Evolutionary conservation across 108 stramenopile species (phyloP).

Genomic region (Skeletonema tropicum): DNA sequence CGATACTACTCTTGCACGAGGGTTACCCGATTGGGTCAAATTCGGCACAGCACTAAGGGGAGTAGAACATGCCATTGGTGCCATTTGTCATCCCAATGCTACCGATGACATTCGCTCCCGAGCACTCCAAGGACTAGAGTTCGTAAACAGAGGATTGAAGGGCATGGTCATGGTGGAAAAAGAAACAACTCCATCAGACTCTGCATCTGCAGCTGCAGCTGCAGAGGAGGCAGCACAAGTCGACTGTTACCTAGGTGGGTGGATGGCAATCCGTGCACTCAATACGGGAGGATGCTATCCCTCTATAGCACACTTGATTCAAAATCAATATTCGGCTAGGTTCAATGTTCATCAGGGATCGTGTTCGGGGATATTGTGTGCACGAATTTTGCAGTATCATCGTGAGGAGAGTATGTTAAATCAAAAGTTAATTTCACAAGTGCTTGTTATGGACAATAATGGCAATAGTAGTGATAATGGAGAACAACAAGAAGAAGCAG

Average conservation of each 20-base stretch:
- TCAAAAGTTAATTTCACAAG: slow-evolving; percentile 27
- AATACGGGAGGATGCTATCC: slow-evolving; percentile 42
- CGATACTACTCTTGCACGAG: slow-evolving; percentile 22
- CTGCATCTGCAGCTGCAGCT: too few relatives aligned
- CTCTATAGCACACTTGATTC: slow-evolving; percentile 33
- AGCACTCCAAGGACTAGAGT: slow-evolving; percentile 15
- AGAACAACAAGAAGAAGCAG: too few relatives aligned
- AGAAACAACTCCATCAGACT: too few relatives aligned
- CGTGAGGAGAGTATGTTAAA: slow-evolving; percentile 5
- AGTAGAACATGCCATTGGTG: slow-evolving; percentile 40
- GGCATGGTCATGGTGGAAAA: slow-evolving; percentile 1
- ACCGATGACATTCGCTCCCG: slow-evolving; percentile 18
- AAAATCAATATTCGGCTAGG: slow-evolving; percentile 48
- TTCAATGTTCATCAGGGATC: slow-evolving; percentile 44
- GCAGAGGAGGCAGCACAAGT: slow-evolving; percentile 1
- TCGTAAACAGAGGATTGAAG: slow-evolving; percentile 6
- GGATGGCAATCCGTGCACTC: slow-evolving; percentile 30
- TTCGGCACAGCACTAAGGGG: slow-evolving; percentile 34
- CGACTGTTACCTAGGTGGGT: slow-evolving; percentile 29
- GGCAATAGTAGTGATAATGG: neutral
- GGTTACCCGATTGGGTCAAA: slow-evolving; percentile 42
- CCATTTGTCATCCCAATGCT: slow-evolving; percentile 35
- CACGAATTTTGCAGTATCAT: slow-evolving; percentile 39
- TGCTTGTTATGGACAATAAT: slow-evolving; percentile 6
- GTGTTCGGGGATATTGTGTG: slow-evolving; percentile 39